Base-by-base conservation (phyloP, 495 filamentous ascomycete species). In the Aspergillus sclerotiicarbonarius region DNA sequence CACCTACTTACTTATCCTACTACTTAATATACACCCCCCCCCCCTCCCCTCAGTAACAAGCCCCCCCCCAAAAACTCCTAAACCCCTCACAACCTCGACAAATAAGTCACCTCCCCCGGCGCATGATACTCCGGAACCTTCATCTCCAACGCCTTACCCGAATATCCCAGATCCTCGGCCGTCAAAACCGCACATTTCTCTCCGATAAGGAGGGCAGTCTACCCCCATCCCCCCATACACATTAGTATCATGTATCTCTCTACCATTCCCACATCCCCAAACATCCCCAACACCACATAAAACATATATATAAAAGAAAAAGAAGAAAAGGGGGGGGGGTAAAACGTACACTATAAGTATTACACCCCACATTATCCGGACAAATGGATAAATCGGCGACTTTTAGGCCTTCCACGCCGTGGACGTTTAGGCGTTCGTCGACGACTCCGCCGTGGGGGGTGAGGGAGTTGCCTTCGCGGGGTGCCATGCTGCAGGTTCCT, bases 291-390 rank as follows among this genome's bases (percentile, higher is more conserved):
- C n/a, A n/a, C n/a, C n/a, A n/a, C n/a, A n/a, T n/a, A n/a, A n/a
- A n/a, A n/a, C n/a, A n/a, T n/a, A n/a, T n/a, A n/a, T n/a, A n/a
- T n/a, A n/a, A n/a, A n/a, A 47, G 18, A 29, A 32, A 25, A 35
- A 53, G 32, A 16, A 16, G 52, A 51, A 46, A 32, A 33, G 48
- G 39, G 43, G 15, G n/a, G 21, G 12, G 46, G 7, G 37, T 13
- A 31, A 19, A 12, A 53, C 71, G 55, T 62, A 74, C 72, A 56
- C 76, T 83, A 70, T 74, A 86, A 60, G 88, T 91, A 69, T 91
- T 91, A 76, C 86, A 90, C 31, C 88, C 88, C 20, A 92, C 86
- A 59, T 94, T 94, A 67, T 90, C 88, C 1, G 90, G 89, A 67
- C 86, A 91, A 69, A 92, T 91, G 21, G 82, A 86, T 50, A 92